phyloP scores from a whole-genome alignment of 345 rosid species.

The Ceriops decandra region DNA sequence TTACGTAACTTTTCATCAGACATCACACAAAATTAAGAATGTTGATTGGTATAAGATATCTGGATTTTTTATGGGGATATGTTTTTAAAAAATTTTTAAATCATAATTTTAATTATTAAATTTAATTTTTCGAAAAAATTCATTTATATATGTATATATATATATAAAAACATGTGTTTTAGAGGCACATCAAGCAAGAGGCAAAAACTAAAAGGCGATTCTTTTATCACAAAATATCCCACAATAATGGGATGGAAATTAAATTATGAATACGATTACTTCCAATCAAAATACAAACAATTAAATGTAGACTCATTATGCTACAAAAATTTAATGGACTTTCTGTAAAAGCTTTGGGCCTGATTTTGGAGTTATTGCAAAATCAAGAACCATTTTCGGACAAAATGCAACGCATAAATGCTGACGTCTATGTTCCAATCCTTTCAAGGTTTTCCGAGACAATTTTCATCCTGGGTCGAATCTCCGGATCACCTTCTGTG shows the following conservation, averaged over 20 bases:
- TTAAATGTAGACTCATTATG: neutral
- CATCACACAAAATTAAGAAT: no score
- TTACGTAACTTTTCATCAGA: no score
- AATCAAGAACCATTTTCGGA: neutral
- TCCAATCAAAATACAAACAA: neutral
- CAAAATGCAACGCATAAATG: neutral
- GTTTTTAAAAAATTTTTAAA: no score
- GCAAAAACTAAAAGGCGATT: neutral
- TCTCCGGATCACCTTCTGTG: slow-evolving; percentile 78
- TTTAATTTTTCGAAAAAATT: no score
- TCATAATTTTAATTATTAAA: no score
- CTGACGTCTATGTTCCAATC: slow-evolving; percentile 39
- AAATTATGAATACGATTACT: slow-evolving; percentile 22
- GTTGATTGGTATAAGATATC: no score
- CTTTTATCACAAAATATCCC: slow-evolving; percentile 21
- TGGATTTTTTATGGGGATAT: no score
- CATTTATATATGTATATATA: no score
- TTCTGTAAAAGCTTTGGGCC: slow-evolving; percentile 5
- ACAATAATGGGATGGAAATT: slow-evolving; percentile 10
- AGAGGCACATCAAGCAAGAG: neutral
- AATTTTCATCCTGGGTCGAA: slow-evolving; percentile 89
- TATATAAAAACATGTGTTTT: no score
- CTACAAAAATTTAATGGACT: slow-evolving; percentile 13
- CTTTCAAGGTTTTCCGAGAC: slow-evolving; percentile 81
- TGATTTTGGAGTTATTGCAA: slow-evolving; percentile 1